Conservation (phyloP, 768 basidiomycete genomes). For the Rhodosporidiobolus sp. region DNA sequence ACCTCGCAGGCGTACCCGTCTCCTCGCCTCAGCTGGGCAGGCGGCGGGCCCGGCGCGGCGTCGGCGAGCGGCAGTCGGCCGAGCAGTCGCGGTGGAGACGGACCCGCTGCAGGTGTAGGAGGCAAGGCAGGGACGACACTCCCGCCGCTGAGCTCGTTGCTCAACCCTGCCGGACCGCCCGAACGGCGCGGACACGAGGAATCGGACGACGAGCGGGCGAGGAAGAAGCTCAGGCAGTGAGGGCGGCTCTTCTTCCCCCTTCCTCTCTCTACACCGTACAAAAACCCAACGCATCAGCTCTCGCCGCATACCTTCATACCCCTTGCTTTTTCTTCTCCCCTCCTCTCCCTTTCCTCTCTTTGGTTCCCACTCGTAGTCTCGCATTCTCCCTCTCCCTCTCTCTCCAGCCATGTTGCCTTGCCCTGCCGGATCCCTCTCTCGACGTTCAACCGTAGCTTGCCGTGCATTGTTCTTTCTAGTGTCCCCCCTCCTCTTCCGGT, state of each 20-base stretch:
- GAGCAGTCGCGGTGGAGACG: background rate
- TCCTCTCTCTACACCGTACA: background rate
- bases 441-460: no score
- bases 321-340: background rate
- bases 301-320: background rate
- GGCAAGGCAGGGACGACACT: no score
- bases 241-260: background rate
- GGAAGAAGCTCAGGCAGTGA: constrained; percentile 23
- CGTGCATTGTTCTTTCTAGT: background rate
- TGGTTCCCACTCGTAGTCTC: no score
- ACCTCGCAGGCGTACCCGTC: background rate
- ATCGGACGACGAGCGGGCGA: constrained; percentile 15
- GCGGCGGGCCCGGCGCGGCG: no score
- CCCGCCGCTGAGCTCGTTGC: constrained; percentile 24
- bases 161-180: constrained; percentile 4
- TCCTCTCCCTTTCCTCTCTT: no score
- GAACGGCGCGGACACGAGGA: background rate
- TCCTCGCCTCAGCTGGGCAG: background rate
- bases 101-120: no score
- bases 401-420: background rate
- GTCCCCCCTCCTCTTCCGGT: no score
- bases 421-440: background rate
- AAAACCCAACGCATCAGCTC: background rate
- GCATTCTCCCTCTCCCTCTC: constrained; percentile 3
- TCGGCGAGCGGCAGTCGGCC: background rate